Evolutionary conservation across 2,329 filamentous ascomycete species (phyloP).

Genomic region (Exophiala sp.): DNA sequence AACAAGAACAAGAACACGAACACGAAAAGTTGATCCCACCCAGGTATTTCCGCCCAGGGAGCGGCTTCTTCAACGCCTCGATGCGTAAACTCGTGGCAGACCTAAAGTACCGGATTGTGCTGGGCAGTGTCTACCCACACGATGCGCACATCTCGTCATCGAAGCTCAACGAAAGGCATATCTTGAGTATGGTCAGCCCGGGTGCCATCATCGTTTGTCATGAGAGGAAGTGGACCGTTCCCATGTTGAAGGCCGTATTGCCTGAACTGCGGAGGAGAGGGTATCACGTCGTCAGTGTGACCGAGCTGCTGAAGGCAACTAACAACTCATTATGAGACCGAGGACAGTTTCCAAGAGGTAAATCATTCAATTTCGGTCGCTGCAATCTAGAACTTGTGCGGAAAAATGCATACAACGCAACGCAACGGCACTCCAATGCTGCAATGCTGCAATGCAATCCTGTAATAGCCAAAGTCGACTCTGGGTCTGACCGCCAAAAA

Average conservation of each 20-base stretch:
- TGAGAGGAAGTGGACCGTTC: slow-evolving; percentile 75
- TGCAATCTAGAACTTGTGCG: no score
- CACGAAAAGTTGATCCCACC: slow-evolving; percentile 36
- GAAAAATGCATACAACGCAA: no score
- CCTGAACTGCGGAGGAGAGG: slow-evolving; percentile 64
- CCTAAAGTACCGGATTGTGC: slow-evolving; percentile 65
- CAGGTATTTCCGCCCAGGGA: slow-evolving; percentile 75
- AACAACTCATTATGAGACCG: no score
- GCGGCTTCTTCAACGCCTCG: slow-evolving; percentile 68
- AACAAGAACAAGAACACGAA: no score
- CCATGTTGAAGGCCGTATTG: slow-evolving; percentile 68
- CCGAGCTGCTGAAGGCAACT: slow-evolving; percentile 52
- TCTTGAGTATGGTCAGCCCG: slow-evolving; percentile 70
- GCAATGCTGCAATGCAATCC: no score
- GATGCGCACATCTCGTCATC: slow-evolving; percentile 75
- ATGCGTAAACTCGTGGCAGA: slow-evolving; percentile 58
- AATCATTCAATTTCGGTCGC: no score
- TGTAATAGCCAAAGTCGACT: no score
- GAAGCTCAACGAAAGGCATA: slow-evolving; percentile 66
- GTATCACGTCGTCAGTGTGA: slow-evolving; percentile 66
- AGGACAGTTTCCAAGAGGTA: no score
- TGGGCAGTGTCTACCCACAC: slow-evolving; percentile 83
- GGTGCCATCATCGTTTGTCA: slow-evolving; percentile 82
- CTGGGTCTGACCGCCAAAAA: no score
- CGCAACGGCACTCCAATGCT: no score